Evolutionary conservation across 2,329 filamentous ascomycete genomes (phyloP).

Genomic region (Microsporum ferrugineum): DNA sequence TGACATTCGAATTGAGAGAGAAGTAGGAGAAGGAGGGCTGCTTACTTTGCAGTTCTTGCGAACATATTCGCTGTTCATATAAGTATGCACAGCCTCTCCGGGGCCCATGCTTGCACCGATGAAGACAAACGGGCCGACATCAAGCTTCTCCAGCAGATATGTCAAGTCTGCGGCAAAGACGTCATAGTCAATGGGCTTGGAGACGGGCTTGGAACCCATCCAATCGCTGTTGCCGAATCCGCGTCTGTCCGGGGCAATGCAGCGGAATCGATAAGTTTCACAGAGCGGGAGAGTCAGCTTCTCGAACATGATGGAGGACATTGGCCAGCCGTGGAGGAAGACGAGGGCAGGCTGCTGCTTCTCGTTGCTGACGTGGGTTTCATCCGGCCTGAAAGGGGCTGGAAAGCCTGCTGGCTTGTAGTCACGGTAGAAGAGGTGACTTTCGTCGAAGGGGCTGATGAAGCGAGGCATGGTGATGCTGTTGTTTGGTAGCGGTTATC

Average conservation of each 20-base stretch:
- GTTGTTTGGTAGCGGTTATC: background rate
- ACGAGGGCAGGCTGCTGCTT: constrained; percentile 16
- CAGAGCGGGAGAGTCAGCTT: constrained; percentile 20
- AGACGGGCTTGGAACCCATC: constrained; percentile 14
- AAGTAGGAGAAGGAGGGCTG: background rate
- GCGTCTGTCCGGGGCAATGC: constrained; percentile 22
- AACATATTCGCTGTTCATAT: constrained; percentile 16
- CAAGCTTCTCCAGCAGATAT: constrained; percentile 16
- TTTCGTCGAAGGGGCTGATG: constrained; percentile 16
- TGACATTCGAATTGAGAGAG: background rate
- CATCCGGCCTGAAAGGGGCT: constrained; percentile 8
- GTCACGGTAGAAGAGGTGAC: constrained; percentile 18
- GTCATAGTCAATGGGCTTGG: constrained; percentile 19
- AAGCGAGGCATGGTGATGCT: constrained; percentile 17
- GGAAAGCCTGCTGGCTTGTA: constrained; percentile 17
- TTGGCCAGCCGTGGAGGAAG: constrained; percentile 25
- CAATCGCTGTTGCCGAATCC: constrained; percentile 25
- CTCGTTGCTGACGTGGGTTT: constrained; percentile 6
- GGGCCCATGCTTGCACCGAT: constrained; percentile 23
- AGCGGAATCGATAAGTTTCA: constrained; percentile 21
- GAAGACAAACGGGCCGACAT: constrained; percentile 19
- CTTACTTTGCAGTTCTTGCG: constrained; percentile 17
- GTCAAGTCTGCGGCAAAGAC: constrained; percentile 22
- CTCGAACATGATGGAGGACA: constrained; percentile 22
- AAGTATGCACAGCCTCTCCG: constrained; percentile 21